These are phyloP conservation scores for Termitomyces sp. DNA, from an alignment of 768 basidiomycete species.

Conservation along the genomic window DNA sequence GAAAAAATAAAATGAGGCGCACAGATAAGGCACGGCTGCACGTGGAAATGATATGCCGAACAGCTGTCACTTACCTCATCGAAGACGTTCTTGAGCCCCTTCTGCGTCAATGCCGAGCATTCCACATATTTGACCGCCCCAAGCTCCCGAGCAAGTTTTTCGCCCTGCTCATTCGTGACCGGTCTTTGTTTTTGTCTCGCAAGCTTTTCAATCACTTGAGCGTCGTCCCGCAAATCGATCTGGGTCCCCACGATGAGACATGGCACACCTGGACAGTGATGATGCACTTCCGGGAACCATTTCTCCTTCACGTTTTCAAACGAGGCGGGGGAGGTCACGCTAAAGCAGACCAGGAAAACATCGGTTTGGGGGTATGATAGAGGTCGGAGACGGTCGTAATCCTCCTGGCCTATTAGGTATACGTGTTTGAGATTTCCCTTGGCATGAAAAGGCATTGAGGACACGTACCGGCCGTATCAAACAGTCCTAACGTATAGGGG, in stretches of 20 bases:
- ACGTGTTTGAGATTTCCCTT: conserved; percentile 6
- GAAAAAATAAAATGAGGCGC: conserved; percentile 11
- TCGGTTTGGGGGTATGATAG: conserved; percentile 99
- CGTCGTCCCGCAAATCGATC: conserved; percentile 93
- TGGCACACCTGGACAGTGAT: conserved; percentile 98
- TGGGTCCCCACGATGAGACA: conserved; percentile 99
- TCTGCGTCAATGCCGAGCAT: conserved; percentile 98
- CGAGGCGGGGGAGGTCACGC: conserved; percentile 95
- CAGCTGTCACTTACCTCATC: conserved; percentile 75
- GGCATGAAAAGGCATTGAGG: conserved; percentile 2
- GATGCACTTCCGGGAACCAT: conserved; percentile 99
- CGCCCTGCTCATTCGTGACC: conserved; percentile 83
- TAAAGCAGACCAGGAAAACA: conserved; percentile 99
- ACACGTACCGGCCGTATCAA: conserved; percentile 93
- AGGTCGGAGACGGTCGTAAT: conserved; percentile 98
- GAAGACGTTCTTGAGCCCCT: conserved; percentile 99
- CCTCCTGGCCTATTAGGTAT: conserved; percentile 80
- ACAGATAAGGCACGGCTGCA: conserved; percentile 7
- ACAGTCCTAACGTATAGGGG: conserved; percentile 96
- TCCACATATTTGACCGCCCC: conserved; percentile 99
- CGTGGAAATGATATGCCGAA: conserved; percentile 5
- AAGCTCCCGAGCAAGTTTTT: conserved; percentile 92
- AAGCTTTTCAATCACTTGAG: conserved; percentile 91
- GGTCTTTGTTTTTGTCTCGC: conserved; percentile 95
- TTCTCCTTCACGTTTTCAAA: conserved; percentile 99